phyloP scores from a whole-genome alignment of 2,329 filamentous ascomycete genomes.

The Ascochyta koolunga region DNA sequence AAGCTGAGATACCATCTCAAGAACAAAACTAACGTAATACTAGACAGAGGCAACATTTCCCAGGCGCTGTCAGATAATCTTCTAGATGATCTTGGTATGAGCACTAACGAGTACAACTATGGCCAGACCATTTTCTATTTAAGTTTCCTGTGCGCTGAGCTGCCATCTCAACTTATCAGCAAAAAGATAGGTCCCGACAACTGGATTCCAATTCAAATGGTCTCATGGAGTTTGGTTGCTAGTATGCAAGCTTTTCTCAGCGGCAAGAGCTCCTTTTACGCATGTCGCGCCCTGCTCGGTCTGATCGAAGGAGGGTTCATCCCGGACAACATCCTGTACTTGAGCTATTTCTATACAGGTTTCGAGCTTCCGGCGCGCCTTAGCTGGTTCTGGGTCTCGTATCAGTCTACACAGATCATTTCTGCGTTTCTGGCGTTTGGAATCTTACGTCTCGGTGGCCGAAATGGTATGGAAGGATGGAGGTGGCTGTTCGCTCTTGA shows the following conservation, averaged over 20 bases:
- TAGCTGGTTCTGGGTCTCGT: slow-evolving; percentile 73
- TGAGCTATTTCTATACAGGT: slow-evolving; percentile 78
- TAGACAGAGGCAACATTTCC: slow-evolving; percentile 54
- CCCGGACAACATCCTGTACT: slow-evolving; percentile 68
- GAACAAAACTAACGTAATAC: no score
- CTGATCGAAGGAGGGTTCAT: slow-evolving; percentile 62
- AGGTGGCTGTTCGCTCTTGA: slow-evolving; percentile 55
- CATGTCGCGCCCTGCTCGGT: slow-evolving; percentile 52
- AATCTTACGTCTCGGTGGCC: slow-evolving; percentile 57
- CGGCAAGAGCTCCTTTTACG: slow-evolving; percentile 54
- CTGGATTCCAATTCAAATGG: slow-evolving; percentile 51
- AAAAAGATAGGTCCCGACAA: slow-evolving; percentile 55
- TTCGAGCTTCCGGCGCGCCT: slow-evolving; percentile 71
- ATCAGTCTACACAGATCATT: slow-evolving; percentile 62
- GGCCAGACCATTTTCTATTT: slow-evolving; percentile 70
- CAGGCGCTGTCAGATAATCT: slow-evolving; percentile 47
- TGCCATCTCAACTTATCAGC: slow-evolving; percentile 55
- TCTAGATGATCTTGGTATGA: slow-evolving; percentile 39
- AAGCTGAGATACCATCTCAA: no score
- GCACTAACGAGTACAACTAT: slow-evolving; percentile 49
- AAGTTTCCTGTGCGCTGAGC: slow-evolving; percentile 71
- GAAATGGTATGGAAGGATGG: slow-evolving; percentile 61
- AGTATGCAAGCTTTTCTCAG: slow-evolving; percentile 74
- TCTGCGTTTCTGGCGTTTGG: slow-evolving; percentile 64
- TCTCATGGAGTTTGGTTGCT: slow-evolving; percentile 55